These are phyloP conservation scores for Nemophila menziesii DNA, from an alignment of 257 asterid species.

Conservation along the genomic window DNA sequence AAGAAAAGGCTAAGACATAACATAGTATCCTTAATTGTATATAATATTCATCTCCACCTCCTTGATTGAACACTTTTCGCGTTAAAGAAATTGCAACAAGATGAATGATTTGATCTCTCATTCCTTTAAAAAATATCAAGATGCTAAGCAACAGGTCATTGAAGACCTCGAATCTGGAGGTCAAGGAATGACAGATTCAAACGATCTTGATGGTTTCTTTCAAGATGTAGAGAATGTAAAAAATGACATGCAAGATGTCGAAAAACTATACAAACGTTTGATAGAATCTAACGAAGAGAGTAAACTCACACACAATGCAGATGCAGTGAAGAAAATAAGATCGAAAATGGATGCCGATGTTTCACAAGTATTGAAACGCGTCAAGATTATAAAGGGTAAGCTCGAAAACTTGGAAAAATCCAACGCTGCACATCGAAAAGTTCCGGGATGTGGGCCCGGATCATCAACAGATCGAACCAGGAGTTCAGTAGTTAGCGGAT, in stretches of 20 bases:
- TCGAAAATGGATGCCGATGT: constrained; percentile 29
- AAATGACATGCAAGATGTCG: constrained; percentile 27
- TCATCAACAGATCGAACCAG: constrained; percentile 37
- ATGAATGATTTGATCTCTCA: constrained; percentile 53
- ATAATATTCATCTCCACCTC: constrained; percentile 2
- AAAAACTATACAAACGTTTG: constrained; percentile 17
- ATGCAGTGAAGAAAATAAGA: constrained; percentile 26
- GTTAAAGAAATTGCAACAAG: constrained; percentile 14
- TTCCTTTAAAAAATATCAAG: constrained; percentile 33
- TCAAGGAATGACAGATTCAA: constrained; percentile 8
- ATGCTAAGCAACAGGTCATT: constrained; percentile 8
- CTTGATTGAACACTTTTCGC: background rate
- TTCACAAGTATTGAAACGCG: constrained; percentile 24
- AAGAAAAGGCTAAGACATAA: constrained; percentile 25
- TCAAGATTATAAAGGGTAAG: constrained; percentile 28
- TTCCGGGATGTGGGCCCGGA: constrained; percentile 35
- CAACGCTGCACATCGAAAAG: constrained; percentile 21
- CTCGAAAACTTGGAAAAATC: constrained; percentile 33
- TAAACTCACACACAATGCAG: constrained; percentile 31
- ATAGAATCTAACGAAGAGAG: constrained; percentile 33
- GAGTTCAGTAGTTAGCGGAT: constrained; percentile 33
- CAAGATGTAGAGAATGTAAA: constrained; percentile 38
- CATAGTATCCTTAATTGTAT: background rate
- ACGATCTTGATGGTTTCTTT: constrained; percentile 25
- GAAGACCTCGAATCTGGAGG: constrained; percentile 36